A percentile compares a stretch with the other conserved stretches of the same genome.
Conservation (phyloP, 176 grass and related monocot species). For the Musa acuminata region DNA sequence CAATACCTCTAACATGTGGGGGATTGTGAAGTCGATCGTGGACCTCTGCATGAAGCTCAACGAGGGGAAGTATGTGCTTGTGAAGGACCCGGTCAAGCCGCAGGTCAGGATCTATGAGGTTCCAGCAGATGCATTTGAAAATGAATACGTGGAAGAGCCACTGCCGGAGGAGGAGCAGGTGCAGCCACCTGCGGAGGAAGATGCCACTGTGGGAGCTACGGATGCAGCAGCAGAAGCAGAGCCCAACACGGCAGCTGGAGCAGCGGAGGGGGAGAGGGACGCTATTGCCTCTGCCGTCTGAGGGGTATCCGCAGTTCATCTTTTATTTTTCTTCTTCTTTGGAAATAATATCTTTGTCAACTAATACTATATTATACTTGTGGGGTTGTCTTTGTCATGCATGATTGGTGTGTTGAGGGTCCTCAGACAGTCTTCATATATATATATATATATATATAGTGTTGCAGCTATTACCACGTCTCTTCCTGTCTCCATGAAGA, state of each 20-base stretch:
- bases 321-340: background rate
- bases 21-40: constrained; percentile 17
- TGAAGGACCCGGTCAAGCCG: constrained; percentile 14
- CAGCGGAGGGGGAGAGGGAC: background rate
- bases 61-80: constrained; percentile 17
- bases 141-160: constrained; percentile 17
- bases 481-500: too few species aligned
- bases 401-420: background rate
- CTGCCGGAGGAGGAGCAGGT: constrained; percentile 14
- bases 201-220: constrained; percentile 1
- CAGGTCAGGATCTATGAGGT: constrained; percentile 21
- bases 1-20: constrained; percentile 15
- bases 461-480: too few species aligned
- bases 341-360: background rate
- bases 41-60: constrained; percentile 20
- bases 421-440: background rate
- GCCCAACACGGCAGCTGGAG: background rate
- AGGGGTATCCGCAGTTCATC: background rate
- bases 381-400: background rate
- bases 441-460: too few species aligned
- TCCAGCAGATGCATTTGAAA: constrained; percentile 18
- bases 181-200: constrained; percentile 12
- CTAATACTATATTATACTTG: background rate
- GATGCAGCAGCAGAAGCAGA: constrained; percentile 12
- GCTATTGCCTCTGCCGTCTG: background rate